A percentile compares a stretch with the other conserved stretches of the same genome.
phyloP scores from a whole-genome alignment of 495 filamentous ascomycete species.

The Aspergillus bridgeri region DNA sequence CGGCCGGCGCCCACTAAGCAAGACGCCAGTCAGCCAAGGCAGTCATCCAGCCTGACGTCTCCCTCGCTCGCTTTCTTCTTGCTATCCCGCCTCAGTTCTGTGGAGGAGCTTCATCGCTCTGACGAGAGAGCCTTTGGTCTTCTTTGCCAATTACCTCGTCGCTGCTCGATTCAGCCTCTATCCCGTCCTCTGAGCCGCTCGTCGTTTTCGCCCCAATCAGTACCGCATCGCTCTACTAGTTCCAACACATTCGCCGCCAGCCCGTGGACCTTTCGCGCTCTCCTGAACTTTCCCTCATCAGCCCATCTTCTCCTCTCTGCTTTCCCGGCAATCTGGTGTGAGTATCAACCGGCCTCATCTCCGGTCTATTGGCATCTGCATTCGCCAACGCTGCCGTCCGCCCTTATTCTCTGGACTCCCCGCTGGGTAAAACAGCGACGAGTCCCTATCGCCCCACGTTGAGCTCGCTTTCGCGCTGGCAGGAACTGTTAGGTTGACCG shows the following conservation, averaged over 20 bases:
- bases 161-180: not conserved
- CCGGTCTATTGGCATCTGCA: not conserved
- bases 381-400: not conserved
- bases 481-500: conserved; percentile 2
- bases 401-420: not conserved
- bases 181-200: not conserved
- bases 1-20: not conserved
- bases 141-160: not conserved
- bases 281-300: not conserved
- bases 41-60: not conserved
- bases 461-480: not conserved
- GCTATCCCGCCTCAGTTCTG: not conserved
- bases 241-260: not conserved
- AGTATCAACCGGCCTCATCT: not conserved
- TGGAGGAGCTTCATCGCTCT: not conserved
- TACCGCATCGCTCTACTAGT: not conserved
- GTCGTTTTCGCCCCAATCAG: not conserved
- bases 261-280: not conserved
- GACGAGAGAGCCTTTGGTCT: not conserved
- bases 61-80: not conserved
- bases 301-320: not conserved
- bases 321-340: not conserved
- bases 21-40: not conserved
- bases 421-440: conserved; percentile 13
- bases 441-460: conserved; percentile 6